Evolutionary conservation across 257 asterid genomes (phyloP), one percentile per base, ranked within the genome.

Genomic region (Vinca minor): DNA sequence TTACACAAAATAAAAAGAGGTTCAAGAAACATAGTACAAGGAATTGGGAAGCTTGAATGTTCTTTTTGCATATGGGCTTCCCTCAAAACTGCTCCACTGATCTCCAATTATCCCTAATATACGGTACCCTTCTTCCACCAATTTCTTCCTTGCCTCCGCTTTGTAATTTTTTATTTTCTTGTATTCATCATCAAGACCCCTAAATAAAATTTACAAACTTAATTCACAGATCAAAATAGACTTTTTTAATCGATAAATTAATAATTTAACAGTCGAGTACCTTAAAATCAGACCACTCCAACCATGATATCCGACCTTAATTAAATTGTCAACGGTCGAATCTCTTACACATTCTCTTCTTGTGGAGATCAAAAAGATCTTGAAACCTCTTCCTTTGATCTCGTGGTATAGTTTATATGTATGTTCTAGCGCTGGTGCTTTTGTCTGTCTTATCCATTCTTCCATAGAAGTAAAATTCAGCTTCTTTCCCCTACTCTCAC

Each of bases 31-130:
- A n/a, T 71, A 83, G 73, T 83, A 83, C 73, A 80, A 61, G 45
- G 81, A 71, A 75, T 83, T 83, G 21, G 84, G 84, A 44, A 83
- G 84, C 74, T 83, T 77, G 77, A 79, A 80, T 62, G 80, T 71
- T 67, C 83, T 71, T 66, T 73, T 71, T 47, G 82, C 80, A 23
- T 20, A 65, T 5, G 83, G 87, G 50, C 29, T 52, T 66, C 85
- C 83, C 44, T 74, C 73, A 45, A 80, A 77, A 41, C 84, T 79
- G 73, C 85, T 80, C 85, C 85, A 83, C 38, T 78, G 85, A 62
- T 77, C 85, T 57, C 85, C 87, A 9, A 82, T 7, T 41, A 70
- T 77, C 5, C 79, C 88, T 74, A 77, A 74, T 32, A 80, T 75
- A 14, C 69, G 56, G 64, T 79, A 75, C 53, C 88, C 88, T 12